Base-by-base conservation (phyloP, 2,329 filamentous ascomycete species). In the Ascosphaera pollenicola region DNA sequence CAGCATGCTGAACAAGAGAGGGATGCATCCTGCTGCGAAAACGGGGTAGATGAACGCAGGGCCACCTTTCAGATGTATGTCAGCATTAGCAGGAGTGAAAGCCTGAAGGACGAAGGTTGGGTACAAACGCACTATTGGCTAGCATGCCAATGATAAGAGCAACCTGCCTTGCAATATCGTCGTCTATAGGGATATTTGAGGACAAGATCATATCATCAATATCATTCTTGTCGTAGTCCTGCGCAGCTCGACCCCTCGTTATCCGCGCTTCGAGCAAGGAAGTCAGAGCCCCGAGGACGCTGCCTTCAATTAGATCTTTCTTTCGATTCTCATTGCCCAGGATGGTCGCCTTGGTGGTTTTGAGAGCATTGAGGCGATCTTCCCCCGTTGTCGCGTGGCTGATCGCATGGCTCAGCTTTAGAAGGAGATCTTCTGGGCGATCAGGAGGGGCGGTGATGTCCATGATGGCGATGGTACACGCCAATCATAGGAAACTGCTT, bases 91-190 rank as follows among this genome's bases (percentile, higher is more conserved):
- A 35, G n/a, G n/a, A n/a, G 28, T 37, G 28, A 18, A 13, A 40
- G 32, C 3, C 24, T 16, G 13, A 24, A 13, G 34, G 15, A 30
- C 19, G 15, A 31, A 35, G 28, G 17, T 26, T 7, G 7, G 32
- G 6, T 18, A 34, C 13, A 24, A 39, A 47, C 65, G 50, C 66
- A 84, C 85, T 84, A 59, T 79, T 76, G 41, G 83, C 81, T 51
- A 95, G 71, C 55, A 81, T 89, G 36, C 78, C 76, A 28, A 92
- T 62, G n/a, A 94, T 69, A 45, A 91, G 74, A 31, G 85, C 69
- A n/a, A 79, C 78, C 54, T 92, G 81, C 41, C 89, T 62, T 46
- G 73, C 71, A 37, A 76, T 66, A 35, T 70, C 66, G 41, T 85
- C 76, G 42, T 80, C 73, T 13, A 13, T 6, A 4, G 30, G n/a